Evolutionary conservation across 345 rosid genomes (phyloP), one percentile per base, ranked within the genome.

Genomic region (Eucalyptus brandiana): DNA sequence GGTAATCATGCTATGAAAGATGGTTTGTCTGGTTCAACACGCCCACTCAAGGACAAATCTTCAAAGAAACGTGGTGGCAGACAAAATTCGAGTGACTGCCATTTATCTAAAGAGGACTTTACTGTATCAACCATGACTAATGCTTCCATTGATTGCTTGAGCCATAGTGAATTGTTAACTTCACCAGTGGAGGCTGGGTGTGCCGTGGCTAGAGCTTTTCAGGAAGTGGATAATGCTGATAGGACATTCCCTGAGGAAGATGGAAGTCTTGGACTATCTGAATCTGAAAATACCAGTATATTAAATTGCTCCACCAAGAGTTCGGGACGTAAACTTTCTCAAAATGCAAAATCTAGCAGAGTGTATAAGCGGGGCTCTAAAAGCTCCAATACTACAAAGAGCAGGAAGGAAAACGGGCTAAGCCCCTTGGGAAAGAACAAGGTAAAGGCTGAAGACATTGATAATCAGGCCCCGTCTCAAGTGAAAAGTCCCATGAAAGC

Each of bases 301-400:
- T 50, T 90, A 67, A 89, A 90, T 93, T 89, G 89, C 91, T 91
- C 92, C 72, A 62, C 92, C 50, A 93, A 93, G 88, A 24, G 90
- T 72, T 93, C 90, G 76, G 92, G 91, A 60, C 86, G 42, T 34
- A 88, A 69, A 87, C 92, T 88, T 89, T 90, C 90, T 76, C 92
- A 92, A 86, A 88, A 80, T 88, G 90, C 93, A 86, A 96, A 94
- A 91, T 92, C 95, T 81, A 87, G 88, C 89, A 93, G 92, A 91
- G 90, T 80, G 90, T 92, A 91, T 85, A 94, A 92, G 90, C 93
- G 91, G 51, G 92, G 87, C 87, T 94, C 96, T 90, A 93, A 91
- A 93, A 87, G 44, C 86, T 93, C 96, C 81, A 89, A 89, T 60
- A 90, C 94, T 67, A 89, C 88, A 58, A 94, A 90, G 91, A 92